A percentile compares a stretch with the other conserved stretches of the same genome.
phyloP scores from a whole-genome alignment of 306 rosid genomes.

The Macrotyloma uniflorum region DNA sequence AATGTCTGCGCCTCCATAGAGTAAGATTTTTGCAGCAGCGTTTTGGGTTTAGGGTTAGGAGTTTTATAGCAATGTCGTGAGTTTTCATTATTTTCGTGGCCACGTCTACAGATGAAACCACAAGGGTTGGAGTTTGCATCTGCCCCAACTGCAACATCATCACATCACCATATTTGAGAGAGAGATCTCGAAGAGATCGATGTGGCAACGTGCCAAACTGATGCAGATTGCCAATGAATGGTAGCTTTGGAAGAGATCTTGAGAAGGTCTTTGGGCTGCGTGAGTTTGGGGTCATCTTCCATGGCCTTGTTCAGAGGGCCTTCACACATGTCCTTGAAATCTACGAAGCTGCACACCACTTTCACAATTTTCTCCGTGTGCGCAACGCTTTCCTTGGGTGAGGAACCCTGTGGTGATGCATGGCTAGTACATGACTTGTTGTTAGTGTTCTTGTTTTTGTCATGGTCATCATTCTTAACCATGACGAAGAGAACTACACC shows the following conservation, averaged over 20 bases:
- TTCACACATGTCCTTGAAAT: constrained; percentile 63
- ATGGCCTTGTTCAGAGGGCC: constrained; percentile 43
- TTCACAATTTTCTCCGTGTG: constrained; percentile 39
- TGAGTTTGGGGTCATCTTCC: not conserved
- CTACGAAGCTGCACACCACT: constrained; percentile 53
- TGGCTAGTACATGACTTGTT: not conserved
- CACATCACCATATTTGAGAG: constrained; percentile 34
- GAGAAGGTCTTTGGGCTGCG: constrained; percentile 63
- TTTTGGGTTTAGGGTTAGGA: no score
- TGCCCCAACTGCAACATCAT: constrained; percentile 42
- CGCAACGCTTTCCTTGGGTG: not conserved
- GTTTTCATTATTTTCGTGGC: constrained; percentile 30
- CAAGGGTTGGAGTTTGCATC: constrained; percentile 21
- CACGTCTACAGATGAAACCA: constrained; percentile 37
- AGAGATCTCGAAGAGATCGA: no score
- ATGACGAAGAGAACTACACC: constrained; percentile 44
- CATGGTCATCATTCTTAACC: not conserved
- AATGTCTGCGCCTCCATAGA: no score
- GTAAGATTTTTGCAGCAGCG: no score
- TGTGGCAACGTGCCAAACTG: no score
- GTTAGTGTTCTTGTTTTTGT: not conserved
- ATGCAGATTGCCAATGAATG: no score
- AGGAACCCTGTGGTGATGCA: not conserved
- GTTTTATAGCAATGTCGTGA: constrained; percentile 34
- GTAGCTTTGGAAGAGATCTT: no score